Percentiles rank a stretch among this genome's conserved stretches.
Evolutionary conservation across 2,329 filamentous ascomycete species (phyloP).

Genomic region (Aspergillus transmontanensis): DNA sequence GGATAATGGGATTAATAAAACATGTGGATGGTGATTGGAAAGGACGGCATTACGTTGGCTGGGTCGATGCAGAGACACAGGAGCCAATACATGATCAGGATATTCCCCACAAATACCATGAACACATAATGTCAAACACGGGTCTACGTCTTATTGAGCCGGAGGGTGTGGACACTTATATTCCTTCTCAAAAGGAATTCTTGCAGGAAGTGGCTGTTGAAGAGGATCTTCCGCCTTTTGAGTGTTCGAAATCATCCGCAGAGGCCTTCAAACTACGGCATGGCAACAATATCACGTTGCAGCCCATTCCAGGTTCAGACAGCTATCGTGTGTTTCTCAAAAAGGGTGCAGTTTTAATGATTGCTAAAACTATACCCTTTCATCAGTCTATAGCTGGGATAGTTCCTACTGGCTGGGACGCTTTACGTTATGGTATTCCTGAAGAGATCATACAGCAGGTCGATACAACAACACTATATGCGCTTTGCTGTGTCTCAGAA

Average conservation of each 20-base stretch:
- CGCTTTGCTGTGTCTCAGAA: constrained; percentile 46
- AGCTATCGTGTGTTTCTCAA: constrained; percentile 71
- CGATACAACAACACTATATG: constrained; percentile 22
- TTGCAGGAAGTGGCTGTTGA: constrained; percentile 95
- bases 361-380: constrained; percentile 22
- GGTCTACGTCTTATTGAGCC: constrained; percentile 95
- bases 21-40: constrained; percentile 95
- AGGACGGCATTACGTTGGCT: constrained; percentile 93
- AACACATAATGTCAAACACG: constrained; percentile 77
- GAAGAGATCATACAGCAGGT: constrained; percentile 77
- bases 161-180: constrained; percentile 60
- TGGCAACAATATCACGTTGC: constrained; percentile 16
- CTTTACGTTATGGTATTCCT: constrained; percentile 88
- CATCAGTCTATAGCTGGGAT: constrained; percentile 19
- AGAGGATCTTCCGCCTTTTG: constrained; percentile 25
- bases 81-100: constrained; percentile 18
- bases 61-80: constrained; percentile 26
- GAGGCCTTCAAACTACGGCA: constrained; percentile 39
- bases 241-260: constrained; percentile 17
- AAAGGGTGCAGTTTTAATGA: constrained; percentile 80
- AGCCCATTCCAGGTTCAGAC: constrained; percentile 81
- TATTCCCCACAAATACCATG: constrained; percentile 16
- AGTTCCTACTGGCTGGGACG: constrained; percentile 84
- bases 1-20: constrained; percentile 99
- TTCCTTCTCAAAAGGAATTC: constrained; percentile 68